A percentile compares a stretch with the other conserved stretches of the same genome.
Conservation (phyloP, 192 early-diverging fungal genomes). For the Mortierella claussenii region DNA sequence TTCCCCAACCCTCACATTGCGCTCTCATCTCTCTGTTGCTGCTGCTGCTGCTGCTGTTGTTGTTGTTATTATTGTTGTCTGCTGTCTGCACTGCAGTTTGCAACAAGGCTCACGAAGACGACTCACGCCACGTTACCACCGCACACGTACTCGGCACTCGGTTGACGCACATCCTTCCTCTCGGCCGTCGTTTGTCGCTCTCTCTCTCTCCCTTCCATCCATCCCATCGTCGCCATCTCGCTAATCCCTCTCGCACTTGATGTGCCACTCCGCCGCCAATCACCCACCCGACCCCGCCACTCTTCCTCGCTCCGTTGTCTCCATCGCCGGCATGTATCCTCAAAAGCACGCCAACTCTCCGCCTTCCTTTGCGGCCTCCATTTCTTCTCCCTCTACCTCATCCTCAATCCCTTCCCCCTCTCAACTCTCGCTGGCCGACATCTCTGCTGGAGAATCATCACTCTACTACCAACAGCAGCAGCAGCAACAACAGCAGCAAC, state of each 20-base stretch:
- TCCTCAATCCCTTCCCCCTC: background rate
- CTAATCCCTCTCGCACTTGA: background rate
- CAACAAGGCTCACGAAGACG: too few species aligned
- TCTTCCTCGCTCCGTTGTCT: background rate
- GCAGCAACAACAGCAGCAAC: background rate
- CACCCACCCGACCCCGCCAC: background rate
- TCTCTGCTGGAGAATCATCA: background rate
- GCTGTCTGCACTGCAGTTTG: too few species aligned
- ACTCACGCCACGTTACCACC: too few species aligned
- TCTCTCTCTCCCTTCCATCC: background rate
- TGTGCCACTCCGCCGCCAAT: background rate
- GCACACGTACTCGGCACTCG: too few species aligned
- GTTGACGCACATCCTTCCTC: too few species aligned
- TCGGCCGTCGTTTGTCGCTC: background rate
- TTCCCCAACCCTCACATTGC: too few species aligned
- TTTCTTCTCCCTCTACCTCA: constrained; percentile 9
- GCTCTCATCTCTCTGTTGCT: too few species aligned
- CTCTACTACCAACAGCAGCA: background rate
- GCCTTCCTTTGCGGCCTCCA: background rate
- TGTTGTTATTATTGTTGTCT: too few species aligned
- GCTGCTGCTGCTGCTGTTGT: too few species aligned
- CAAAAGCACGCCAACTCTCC: constrained; percentile 15
- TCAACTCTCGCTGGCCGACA: background rate
- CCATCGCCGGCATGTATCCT: constrained; percentile 28
- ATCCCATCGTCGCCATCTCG: background rate